Evolutionary conservation across 176 grass and related monocot species (phyloP), one percentile per base, ranked within the genome.

Genomic region (Eremochloa ophiuroides): DNA sequence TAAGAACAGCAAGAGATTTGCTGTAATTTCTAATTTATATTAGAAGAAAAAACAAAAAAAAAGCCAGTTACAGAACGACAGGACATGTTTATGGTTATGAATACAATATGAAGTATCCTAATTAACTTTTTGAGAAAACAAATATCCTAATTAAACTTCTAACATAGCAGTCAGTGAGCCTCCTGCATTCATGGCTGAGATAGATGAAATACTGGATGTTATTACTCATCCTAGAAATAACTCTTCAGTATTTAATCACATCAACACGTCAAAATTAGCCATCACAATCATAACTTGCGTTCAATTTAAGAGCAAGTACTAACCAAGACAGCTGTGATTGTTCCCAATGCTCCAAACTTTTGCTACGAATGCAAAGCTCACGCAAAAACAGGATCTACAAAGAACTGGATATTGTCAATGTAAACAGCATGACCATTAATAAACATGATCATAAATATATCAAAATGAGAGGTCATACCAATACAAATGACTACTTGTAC

Each of bases 371-470:
- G 71, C 90, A 98, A 87, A 98, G 87, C 41, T 98, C 88, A 34
- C 83, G 84, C 82, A 98, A 91, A 85, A 93, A 94, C 63, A 89
- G 84, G 71, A 93, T 79, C 95, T 98, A 80, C 25, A 82, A 67
- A 86, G 42, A 67, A 42, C 72, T 78, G 83, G 73, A 74, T 71
- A 23, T 11, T 77, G 34, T 80, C 46, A 81, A 71, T 55, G 28
- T 71, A 83, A 50, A 80, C n/a, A 76, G 51, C 28, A 68, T 53
- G 42, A 85, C 35, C 44, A 42, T 76, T 76, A 78, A n/a, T 35
- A 62, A 85, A 43, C 20, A 64, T 22, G 38, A 27, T 27, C 43
- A 30, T 4, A 27, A 40, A 39, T 11, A 84, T 12, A 77, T 40
- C 41, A 46, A 46, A 71, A 74, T 33, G 29, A 11, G 50, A 74